Percentiles rank a stretch among this genome's conserved stretches.
Evolutionary conservation across 305 asterid genomes (phyloP).

Genomic region (Striga hermonthica): DNA sequence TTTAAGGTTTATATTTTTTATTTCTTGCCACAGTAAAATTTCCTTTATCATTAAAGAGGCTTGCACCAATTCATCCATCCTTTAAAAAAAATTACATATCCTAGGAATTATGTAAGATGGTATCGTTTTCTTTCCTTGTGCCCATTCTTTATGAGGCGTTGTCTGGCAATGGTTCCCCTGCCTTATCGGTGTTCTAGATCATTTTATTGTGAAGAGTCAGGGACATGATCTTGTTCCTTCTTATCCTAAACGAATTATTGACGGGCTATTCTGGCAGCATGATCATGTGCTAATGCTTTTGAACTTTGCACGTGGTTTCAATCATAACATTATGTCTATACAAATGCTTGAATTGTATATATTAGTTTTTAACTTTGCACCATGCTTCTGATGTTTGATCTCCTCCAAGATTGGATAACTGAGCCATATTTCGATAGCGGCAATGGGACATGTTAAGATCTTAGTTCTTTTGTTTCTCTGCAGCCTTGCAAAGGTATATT

Average conservation of each 20-base stretch:
- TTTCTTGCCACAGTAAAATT: too few species aligned
- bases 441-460: not conserved
- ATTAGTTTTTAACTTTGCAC: not conserved
- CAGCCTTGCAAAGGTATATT: constrained; percentile 96
- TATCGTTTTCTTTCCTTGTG: not conserved
- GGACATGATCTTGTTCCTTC: not conserved
- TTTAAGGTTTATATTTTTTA: too few species aligned
- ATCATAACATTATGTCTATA: not conserved
- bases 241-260: not conserved
- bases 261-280: not conserved
- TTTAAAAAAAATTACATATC: not conserved
- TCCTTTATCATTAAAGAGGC: too few species aligned
- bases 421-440: not conserved
- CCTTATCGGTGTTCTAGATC: too few species aligned
- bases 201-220: not conserved
- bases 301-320: too few species aligned
- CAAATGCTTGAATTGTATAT: not conserved
- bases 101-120: not conserved
- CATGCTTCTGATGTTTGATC: not conserved
- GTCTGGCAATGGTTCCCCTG: too few species aligned
- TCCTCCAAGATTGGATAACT: not conserved
- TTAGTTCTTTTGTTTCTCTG: constrained; percentile 12
- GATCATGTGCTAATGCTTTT: not conserved
- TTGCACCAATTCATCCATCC: too few species aligned
- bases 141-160: too few species aligned